Base-by-base conservation (phyloP, 306 rosid species). In the Corylus americana region DNA sequence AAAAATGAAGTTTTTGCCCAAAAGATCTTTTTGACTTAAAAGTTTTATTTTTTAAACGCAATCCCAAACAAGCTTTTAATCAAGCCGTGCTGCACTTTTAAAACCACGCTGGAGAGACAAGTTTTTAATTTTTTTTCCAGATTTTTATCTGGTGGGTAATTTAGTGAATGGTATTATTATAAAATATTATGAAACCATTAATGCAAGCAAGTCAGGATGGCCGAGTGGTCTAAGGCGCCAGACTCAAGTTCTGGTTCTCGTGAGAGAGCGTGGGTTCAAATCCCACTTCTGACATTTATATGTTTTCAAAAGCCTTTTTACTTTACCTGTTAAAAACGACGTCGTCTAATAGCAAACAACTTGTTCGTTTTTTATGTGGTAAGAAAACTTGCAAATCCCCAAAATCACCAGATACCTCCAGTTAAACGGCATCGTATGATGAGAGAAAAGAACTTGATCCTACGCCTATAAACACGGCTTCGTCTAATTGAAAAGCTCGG, bases 221-320 rank as follows among this genome's bases (percentile, higher is more conserved):
- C 71, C 71, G 71, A 66, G 71, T 66, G 71, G 71, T 66, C 71
- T 66, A 66, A 66, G 71, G 71, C 71, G 71, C 71, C 71, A 66
- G 71, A 66, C 71, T 66, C 71, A 66, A 66, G 71, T 66, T 66
- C 71, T 66, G 71, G 71, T 66, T 66, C 71, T 67, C 71, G 50
- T 39, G 71, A 67, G 71, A 67, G 50, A 67, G 71, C 71, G 71
- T 67, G 71, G 71, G 71, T 39, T 67, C 71, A 67, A 67, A 39
- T 67, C 71, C 50, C 71, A 67, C 71, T 67, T 67, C 71, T 67
- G 50, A 39, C 29, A 39, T 0, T 8, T 3, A 0, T 7, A 11
- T 8, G 16, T 49, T 39, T 39, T 39, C 16, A 5, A 11, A 10
- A 5, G 7, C 3, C 45, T 35, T 13, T 13, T 22, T 22, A 22